Base-by-base conservation (phyloP, 148 eudicot species). In the Salicornia ramosissima region DNA sequence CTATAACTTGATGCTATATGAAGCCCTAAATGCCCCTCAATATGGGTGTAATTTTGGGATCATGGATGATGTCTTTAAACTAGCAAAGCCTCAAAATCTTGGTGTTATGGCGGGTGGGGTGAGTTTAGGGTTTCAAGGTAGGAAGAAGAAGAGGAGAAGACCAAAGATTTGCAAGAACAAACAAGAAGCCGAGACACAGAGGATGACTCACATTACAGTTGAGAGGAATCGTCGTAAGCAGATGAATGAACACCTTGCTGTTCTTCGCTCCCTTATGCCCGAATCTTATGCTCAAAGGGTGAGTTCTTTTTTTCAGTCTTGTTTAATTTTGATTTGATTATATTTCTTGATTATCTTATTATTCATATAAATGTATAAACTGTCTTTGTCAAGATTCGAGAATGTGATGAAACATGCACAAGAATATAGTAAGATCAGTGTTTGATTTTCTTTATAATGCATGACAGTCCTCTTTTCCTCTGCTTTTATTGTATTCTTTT, bases 121-220 rank as follows among this genome's bases (percentile, higher is more conserved):
- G 63, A 68, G 70, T 39, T 59, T 76, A 60, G 80, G 76, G 30
- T 80, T 73, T 34, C 80, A 79, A 58, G 89, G 79, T 31, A 74
- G 82, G 82, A 94, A 88, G 80, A 93, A 87, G 82, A 75, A 92
- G 68, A 75, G 82, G 64, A 75, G 93, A 26, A 63, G 90, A 58
- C 77, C 84, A 1, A 87, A 79, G 64, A 79, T 81, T 40, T 86
- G 95, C 69, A 94, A 91, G 90, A 90, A 90, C 77, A 81, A 88
- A 64, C 93, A 94, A 78, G 96, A 88, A 55, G 93, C 91, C 7
- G 99, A 90, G 75, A 84, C 83, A 3, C 99, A 90, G 39, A 82
- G 99, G 72, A 86, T 88, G 96, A 89, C 93, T 1, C 99, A 94
- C 82, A 94, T 94, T 84, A 84, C 85, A 8, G 96, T 94, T 34